Conservation (phyloP, 2,329 filamentous ascomycete genomes). For the Lanzia echinophila region DNA sequence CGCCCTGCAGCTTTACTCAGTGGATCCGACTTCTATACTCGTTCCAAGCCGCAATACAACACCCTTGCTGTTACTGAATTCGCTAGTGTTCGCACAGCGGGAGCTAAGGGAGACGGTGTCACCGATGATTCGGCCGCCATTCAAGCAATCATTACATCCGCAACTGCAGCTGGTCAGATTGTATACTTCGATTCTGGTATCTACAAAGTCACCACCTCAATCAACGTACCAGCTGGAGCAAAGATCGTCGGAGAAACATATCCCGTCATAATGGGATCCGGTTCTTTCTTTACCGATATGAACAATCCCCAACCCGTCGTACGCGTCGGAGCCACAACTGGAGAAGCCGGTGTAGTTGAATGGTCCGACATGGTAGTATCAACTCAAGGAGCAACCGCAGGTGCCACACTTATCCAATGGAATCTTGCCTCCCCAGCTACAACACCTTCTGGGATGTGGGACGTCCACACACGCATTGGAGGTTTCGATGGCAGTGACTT, state of each 20-base stretch:
- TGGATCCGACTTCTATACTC: conserved; percentile 40
- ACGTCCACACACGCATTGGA: conserved; percentile 31
- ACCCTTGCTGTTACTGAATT: conserved; percentile 34
- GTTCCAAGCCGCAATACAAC: conserved; percentile 50
- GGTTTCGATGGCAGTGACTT: conserved; percentile 45
- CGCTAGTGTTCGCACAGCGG: conserved; percentile 38
- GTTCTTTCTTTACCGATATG: conserved; percentile 38
- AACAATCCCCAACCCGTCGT: conserved; percentile 41
- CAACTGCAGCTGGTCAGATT: conserved; percentile 41
- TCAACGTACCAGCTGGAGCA: conserved; percentile 38
- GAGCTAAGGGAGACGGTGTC: conserved; percentile 43
- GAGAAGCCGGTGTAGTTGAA: conserved; percentile 52
- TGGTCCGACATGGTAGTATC: conserved; percentile 54
- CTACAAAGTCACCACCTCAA: conserved; percentile 45
- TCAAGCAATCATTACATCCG: conserved; percentile 46
- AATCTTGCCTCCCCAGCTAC: conserved; percentile 46
- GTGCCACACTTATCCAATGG: conserved; percentile 59
- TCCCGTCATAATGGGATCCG: conserved; percentile 34
- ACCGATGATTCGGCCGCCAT: conserved; percentile 55
- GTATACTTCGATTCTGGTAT: conserved; percentile 51
- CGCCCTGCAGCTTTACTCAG: conserved; percentile 40
- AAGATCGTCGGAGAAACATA: conserved; percentile 37
- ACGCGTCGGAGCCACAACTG: conserved; percentile 46
- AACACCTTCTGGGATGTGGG: conserved; percentile 55
- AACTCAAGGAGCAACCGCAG: conserved; percentile 37